phyloP scores from a whole-genome alignment of 306 rosid species.

The Fragaria vesca region DNA sequence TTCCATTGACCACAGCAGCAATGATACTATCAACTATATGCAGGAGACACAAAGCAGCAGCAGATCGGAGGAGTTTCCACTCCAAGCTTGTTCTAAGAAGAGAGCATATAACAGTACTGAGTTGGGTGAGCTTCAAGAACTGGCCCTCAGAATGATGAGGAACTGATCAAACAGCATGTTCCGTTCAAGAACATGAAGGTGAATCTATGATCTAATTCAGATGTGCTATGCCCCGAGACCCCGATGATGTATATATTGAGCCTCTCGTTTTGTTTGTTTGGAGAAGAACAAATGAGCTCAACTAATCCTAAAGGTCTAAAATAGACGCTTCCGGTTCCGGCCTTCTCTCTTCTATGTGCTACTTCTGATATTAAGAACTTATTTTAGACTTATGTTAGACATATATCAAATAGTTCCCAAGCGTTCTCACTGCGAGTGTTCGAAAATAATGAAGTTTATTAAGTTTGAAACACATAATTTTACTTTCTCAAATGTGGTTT shows the following conservation, averaged over 20 bases:
- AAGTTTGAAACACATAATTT: constrained; percentile 6
- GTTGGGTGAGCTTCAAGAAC: constrained; percentile 85
- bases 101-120: constrained; percentile 42
- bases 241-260: constrained; percentile 21
- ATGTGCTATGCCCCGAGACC: background rate
- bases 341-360: constrained; percentile 7
- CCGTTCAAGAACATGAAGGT: background rate
- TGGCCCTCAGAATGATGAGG: constrained; percentile 96
- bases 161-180: constrained; percentile 33
- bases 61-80: constrained; percentile 38
- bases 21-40: constrained; percentile 36
- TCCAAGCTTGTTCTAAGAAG: constrained; percentile 43
- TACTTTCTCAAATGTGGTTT: background rate
- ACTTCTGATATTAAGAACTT: background rate
- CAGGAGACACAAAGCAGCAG: constrained; percentile 53
- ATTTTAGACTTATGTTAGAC: background rate
- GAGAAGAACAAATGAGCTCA: background rate
- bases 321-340: background rate
- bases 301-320: background rate
- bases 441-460: background rate
- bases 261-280: background rate
- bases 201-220: constrained; percentile 9
- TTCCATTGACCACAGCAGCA: constrained; percentile 50
- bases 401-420: background rate
- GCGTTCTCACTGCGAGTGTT: background rate